Evolutionary conservation across 805 yeast species (phyloP), one percentile per base, ranked within the genome.

Genomic region (Myxozyma monticola): DNA sequence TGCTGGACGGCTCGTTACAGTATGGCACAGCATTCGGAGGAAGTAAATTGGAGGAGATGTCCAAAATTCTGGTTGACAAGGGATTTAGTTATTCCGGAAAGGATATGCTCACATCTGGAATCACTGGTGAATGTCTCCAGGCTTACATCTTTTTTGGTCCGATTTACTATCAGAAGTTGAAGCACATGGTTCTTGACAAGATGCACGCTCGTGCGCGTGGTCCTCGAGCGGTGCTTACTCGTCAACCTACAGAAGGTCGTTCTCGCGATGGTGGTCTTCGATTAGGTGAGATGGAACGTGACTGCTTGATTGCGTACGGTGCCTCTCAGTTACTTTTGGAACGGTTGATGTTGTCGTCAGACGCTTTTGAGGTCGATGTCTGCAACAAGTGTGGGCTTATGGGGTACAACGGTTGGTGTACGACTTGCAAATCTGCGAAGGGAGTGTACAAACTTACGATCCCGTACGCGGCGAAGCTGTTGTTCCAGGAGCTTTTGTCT

Each of bases 121-220:
- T 91, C 59, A 91, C 98, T 2, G 99, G 99, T 58, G 98, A 93
- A 70, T 87, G 96, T 68, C 74, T 93, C 48, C 96, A 93, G 69
- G 98, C 98, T 1, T 93, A 93, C 69, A 91, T 93, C 53, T 93
- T 93, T 81, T 93, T 93, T 69, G 99, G 99, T 0, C 99, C 99
- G 17, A 93, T 93, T 60, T 93, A 93, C 70, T 93, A 93, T 70
- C 99, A 93, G 72, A 93, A 93, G 67, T 81, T 93, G 76, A 93
- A 93, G 77, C 99, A 93, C 71, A 93, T 93, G 99, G 99, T 93
- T 41, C 70, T 93, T 71, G 99, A 93, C 72, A 93, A 93, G 71
- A 93, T 93, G 99, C 99, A 93, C 66, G 99, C 99, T 0, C 86
- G 99, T 77, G 97, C 99, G 1, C 82, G 99, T 68, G 99, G 99